Evolutionary conservation across 2,329 filamentous ascomycete genomes (phyloP).

Genomic region (Coniochaeta sp.): DNA sequence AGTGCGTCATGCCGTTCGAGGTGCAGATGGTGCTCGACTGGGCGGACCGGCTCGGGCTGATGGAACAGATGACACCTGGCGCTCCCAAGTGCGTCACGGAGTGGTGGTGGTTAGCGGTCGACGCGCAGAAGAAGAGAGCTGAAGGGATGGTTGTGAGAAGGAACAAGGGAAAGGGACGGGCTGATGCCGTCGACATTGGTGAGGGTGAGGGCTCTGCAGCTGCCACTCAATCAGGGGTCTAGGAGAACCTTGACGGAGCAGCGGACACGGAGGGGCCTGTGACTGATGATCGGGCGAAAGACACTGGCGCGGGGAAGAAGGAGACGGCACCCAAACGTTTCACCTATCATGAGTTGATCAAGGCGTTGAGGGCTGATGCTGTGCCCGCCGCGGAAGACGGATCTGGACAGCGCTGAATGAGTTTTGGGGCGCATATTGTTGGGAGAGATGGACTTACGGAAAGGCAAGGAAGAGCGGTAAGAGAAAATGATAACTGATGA

Average conservation of each 20-base stretch:
- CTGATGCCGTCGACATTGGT: not conserved
- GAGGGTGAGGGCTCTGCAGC: not conserved
- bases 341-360: not conserved
- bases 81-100: conserved; percentile 36
- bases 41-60: conserved; percentile 45
- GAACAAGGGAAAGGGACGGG: not conserved
- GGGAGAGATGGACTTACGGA: not conserved
- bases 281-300: not conserved
- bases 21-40: conserved; percentile 51
- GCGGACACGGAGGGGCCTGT: not conserved
- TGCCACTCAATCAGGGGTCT: not conserved
- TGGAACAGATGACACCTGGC: conserved; percentile 29
- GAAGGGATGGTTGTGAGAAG: conserved; percentile 8
- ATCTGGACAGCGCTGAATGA: not conserved
- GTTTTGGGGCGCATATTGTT: not conserved
- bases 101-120: conserved; percentile 62
- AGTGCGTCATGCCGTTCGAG: conserved; percentile 56
- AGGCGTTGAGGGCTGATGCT: not conserved
- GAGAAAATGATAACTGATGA: not conserved
- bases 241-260: not conserved
- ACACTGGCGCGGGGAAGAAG: not conserved
- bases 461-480: not conserved
- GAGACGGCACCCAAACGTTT: not conserved
- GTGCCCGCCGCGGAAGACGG: not conserved
- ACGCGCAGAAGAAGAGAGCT: conserved; percentile 18